Evolutionary conservation across 1,139 yeast species (phyloP).

Genomic region (Candida pseudoviswanathii): DNA sequence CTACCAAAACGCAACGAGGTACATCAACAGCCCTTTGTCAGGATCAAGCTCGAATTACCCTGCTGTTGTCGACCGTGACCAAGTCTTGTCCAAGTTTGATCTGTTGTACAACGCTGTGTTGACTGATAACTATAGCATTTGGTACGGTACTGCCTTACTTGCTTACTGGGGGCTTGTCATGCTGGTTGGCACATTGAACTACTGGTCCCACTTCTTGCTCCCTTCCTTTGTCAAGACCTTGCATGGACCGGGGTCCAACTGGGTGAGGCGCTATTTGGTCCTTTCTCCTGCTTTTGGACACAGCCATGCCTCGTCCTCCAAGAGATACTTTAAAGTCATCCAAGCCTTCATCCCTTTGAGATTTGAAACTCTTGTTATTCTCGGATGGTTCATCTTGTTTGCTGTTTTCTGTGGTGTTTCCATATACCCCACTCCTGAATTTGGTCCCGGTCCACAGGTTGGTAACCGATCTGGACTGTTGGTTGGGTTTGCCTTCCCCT

Average conservation of each 20-base stretch:
- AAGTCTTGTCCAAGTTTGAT: not conserved
- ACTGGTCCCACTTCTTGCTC: constrained; percentile 22
- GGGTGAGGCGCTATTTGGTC: constrained; percentile 13
- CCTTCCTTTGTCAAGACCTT: constrained; percentile 16
- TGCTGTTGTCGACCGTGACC: constrained; percentile 27
- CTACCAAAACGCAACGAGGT: constrained; percentile 30
- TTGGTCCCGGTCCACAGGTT: constrained; percentile 18
- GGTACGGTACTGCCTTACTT: constrained; percentile 20
- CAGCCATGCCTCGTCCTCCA: constrained; percentile 11
- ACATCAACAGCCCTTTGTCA: constrained; percentile 15
- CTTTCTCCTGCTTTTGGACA: constrained; percentile 15
- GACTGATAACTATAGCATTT: constrained; percentile 11
- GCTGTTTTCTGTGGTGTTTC: constrained; percentile 17
- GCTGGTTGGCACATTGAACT: constrained; percentile 20
- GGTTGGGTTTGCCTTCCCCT: constrained; percentile 22
- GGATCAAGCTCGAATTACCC: constrained; percentile 27
- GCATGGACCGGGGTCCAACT: constrained; percentile 13
- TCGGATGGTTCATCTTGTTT: constrained; percentile 14
- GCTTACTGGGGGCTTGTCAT: constrained; percentile 25
- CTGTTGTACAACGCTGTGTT: constrained; percentile 5
- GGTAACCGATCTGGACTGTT: constrained; percentile 30
- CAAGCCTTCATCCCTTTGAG: constrained; percentile 23
- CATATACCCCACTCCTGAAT: constrained; percentile 15
- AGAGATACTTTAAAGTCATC: not conserved
- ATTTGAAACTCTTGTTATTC: constrained; percentile 21